These are phyloP conservation scores for Yamadazyma mexicana DNA, from an alignment of 1,139 yeast genomes.

Conservation along the genomic window DNA sequence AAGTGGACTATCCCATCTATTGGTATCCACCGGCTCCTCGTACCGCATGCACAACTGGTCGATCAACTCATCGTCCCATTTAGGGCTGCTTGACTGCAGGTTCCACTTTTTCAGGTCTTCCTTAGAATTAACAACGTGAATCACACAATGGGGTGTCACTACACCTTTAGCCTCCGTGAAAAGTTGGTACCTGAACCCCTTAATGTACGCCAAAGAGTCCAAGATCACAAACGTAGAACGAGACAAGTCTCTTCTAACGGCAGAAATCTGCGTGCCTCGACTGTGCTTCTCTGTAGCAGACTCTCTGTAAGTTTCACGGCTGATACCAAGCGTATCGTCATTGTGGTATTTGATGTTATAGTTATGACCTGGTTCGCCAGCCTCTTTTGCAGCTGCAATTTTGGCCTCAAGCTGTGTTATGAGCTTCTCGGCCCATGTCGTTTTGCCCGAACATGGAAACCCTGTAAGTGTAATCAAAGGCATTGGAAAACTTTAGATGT, in stretches of 20 bases:
- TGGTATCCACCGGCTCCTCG: constrained; percentile 87
- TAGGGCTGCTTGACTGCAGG: constrained; percentile 17
- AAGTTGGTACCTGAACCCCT: constrained; percentile 92
- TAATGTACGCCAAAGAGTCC: constrained; percentile 86
- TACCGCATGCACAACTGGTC: constrained; percentile 77
- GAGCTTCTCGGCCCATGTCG: constrained; percentile 66
- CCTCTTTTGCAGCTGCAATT: constrained; percentile 38
- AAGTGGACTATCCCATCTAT: constrained; percentile 94
- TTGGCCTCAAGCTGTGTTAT: constrained; percentile 45
- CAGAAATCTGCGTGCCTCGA: constrained; percentile 83
- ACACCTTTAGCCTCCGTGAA: constrained; percentile 90
- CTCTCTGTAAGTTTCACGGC: constrained; percentile 65
- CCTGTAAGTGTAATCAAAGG: constrained; percentile 86
- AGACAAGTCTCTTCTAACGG: constrained; percentile 79
- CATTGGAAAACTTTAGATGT: constrained; percentile 42
- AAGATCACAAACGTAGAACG: constrained; percentile 72
- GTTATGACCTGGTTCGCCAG: constrained; percentile 48
- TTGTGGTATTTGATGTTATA: constrained; percentile 66
- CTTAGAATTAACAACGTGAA: constrained; percentile 72
- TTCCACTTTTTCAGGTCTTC: constrained; percentile 69
- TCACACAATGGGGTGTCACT: constrained; percentile 78
- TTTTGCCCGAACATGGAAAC: constrained; percentile 81
- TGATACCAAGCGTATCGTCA: constrained; percentile 76
- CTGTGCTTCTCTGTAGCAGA: constrained; percentile 76
- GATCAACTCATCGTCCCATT: constrained; percentile 72